A percentile compares a stretch with the other conserved stretches of the same genome.
Evolutionary conservation across 2,329 filamentous ascomycete species (phyloP).

Genomic region (Hypoxylon sp.): DNA sequence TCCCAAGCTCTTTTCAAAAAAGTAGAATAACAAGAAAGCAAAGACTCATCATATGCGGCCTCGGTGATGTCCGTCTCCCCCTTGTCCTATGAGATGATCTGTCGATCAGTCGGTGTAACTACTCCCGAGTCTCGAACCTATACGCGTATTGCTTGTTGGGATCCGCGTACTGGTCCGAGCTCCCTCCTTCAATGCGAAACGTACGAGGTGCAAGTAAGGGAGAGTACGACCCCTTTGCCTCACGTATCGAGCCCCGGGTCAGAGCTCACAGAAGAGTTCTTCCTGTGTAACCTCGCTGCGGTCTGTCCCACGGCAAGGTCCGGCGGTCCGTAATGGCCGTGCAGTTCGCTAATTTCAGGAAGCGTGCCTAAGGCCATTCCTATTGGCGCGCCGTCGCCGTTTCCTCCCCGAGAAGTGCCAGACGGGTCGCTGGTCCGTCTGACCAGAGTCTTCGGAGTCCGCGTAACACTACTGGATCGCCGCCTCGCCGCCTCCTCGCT

Average conservation of each 20-base stretch:
- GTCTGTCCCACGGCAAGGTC: conserved; percentile 62
- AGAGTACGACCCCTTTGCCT: background rate
- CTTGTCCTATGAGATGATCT: background rate
- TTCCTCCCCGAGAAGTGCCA: conserved; percentile 32
- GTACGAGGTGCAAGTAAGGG: background rate
- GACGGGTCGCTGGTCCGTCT: conserved; percentile 46
- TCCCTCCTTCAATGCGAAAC: background rate
- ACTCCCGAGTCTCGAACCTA: background rate
- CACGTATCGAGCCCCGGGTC: conserved; percentile 2
- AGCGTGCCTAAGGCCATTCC: conserved; percentile 56
- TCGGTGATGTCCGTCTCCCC: conserved; percentile 1
- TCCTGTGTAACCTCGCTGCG: conserved; percentile 41
- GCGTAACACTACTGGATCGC: conserved; percentile 48
- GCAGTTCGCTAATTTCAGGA: conserved; percentile 61
- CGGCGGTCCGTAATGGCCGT: conserved; percentile 64
- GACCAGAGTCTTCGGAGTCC: conserved; percentile 33
- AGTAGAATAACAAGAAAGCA: background rate
- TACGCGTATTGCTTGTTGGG: background rate
- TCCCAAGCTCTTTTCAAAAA: conserved; percentile 17
- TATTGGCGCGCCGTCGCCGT: conserved; percentile 40
- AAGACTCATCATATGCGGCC: background rate
- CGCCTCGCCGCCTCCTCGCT: conserved; percentile 56
- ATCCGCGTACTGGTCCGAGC: background rate
- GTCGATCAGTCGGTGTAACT: conserved; percentile 4
- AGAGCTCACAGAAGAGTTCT: conserved; percentile 32